Base-by-base conservation (phyloP, 352 stramenopile genomes). In the Pythium guiyangense region DNA sequence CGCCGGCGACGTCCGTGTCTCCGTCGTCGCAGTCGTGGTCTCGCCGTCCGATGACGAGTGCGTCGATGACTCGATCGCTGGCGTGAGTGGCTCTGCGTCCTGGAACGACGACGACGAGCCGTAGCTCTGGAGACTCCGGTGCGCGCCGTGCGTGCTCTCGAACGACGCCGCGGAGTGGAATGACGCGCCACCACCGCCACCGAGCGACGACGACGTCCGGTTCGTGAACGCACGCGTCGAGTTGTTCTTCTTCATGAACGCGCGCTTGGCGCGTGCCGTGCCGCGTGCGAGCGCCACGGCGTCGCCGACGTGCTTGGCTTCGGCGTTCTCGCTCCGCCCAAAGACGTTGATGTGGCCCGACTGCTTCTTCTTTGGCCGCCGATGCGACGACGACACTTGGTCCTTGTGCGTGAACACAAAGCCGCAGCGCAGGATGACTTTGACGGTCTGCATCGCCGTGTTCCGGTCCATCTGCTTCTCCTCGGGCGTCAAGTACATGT, bases 391-490 rank as follows among this genome's bases (percentile, higher is more conserved):
- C 27, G 69, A 62, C 37, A 70, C 52, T 52, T 86, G 70, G 67
- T 90, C 73, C 44, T 78, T 80, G 59, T 87, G 81, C 44, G 74
- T 73, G 35, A 92, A 87, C 22, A 57, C 63, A 53, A 87, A 92
- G 8, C 81, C 81, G 52, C 79, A 88, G 54, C 78, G 75, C 54
- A 90, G 51, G 35, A 92, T 92, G 39, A 87, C 49, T 60, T 92
- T 92, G 14, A 90, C 75, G 6, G 81, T 89, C 60, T 92, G 79
- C 73, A 92, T 78, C 26, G 79, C 79, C n/a, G 79, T 92, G 57
- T 92, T 90, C 48, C 82, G 75, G 52, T 92, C 80, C 82, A 92
- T 92, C 45, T 90, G 74, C 68, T 90, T 89, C 54, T 92, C 79
- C 0, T 88, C 76, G 44, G 86, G 77, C 0, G 79, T 88, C 22